Base-by-base conservation (phyloP, 2,329 filamentous ascomycete genomes). In the Zopfia rhizophila region DNA sequence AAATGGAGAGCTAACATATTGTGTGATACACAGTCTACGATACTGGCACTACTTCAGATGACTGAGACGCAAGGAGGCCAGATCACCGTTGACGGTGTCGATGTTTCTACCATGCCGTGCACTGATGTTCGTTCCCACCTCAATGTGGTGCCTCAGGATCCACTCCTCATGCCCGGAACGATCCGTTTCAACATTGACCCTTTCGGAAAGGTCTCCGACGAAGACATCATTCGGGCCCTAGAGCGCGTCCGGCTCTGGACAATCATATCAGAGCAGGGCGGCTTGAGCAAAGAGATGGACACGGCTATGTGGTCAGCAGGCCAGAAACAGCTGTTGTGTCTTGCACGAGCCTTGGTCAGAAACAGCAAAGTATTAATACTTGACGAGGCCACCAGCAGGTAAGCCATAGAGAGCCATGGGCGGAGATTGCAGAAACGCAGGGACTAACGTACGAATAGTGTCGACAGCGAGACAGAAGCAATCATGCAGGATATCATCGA, bases 291-390 rank as follows among this genome's bases (percentile, higher is more conserved):
- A 24, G 29, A 49, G 14, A 41, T 32, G 5, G 25, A 32, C 7
- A 22, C 29, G 11, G 23, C 31, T 2, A 43, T 21, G 16, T 37
- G 38, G 45, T 45, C 44, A 28, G 38, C 42, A 12, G 85, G 84
- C 0, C 83, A 87, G 61, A 78, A 76, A 37, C 84, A 87, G 54
- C 74, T 87, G 0, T 82, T 87, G 48, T 81, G 77, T 47, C 75
- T 88, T 0, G 83, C 79, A 0, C 69, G 83, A 0, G 83, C 82
- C 0, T 72, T 86, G n/a, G 62, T 87, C 3, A 38, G 37, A 14
- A 38, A 44, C 29, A 41, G 41, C 4, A 28, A 21, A 6, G 41
- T 60, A 14, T 28, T 57, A 7, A 23, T 58, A 6, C 19, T 58
- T 5, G 55, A 58, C 29, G 55, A 58, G 30, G 52, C 55, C 14